These are phyloP conservation scores for Pythium plurisporium DNA, from an alignment of 352 stramenopile genomes.

Conservation along the genomic window DNA sequence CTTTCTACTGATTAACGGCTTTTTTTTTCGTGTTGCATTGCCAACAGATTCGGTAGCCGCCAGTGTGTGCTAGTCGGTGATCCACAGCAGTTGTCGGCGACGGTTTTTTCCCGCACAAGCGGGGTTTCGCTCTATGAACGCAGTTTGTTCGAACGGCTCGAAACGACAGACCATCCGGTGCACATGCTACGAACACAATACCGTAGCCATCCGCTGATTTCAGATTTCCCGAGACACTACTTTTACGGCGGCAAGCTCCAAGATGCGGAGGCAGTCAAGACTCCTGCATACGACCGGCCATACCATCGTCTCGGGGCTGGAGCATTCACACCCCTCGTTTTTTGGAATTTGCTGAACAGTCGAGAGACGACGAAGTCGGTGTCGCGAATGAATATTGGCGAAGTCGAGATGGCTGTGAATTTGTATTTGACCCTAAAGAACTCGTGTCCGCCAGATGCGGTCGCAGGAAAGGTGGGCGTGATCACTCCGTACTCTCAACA, in stretches of 20 bases:
- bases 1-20: too few species aligned
- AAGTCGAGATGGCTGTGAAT: conserved; percentile 83
- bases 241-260: conserved; percentile 85
- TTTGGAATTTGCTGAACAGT: conserved; percentile 82
- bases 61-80: conserved; percentile 92
- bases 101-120: conserved; percentile 87
- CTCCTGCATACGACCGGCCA: conserved; percentile 53
- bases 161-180: conserved; percentile 83
- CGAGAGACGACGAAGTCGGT: conserved; percentile 72
- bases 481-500: conserved; percentile 90
- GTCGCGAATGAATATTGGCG: conserved; percentile 76
- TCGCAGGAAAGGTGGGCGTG: conserved; percentile 82
- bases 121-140: conserved; percentile 86
- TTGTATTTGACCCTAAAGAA: conserved; percentile 86
- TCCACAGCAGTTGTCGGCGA: conserved; percentile 91
- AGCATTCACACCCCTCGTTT: conserved; percentile 77
- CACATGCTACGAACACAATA: conserved; percentile 89
- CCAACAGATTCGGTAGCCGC: conserved; percentile 81
- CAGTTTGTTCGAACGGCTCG: conserved; percentile 90
- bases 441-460: conserved; percentile 66
- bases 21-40: too few species aligned
- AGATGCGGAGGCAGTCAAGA: conserved; percentile 77
- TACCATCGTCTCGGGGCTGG: conserved; percentile 67
- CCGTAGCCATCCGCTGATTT: conserved; percentile 80
- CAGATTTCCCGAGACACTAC: conserved; percentile 77